These are phyloP conservation scores for Stephanodiscus minutulus DNA, from an alignment of 108 stramenopile species.

Conservation along the genomic window DNA sequence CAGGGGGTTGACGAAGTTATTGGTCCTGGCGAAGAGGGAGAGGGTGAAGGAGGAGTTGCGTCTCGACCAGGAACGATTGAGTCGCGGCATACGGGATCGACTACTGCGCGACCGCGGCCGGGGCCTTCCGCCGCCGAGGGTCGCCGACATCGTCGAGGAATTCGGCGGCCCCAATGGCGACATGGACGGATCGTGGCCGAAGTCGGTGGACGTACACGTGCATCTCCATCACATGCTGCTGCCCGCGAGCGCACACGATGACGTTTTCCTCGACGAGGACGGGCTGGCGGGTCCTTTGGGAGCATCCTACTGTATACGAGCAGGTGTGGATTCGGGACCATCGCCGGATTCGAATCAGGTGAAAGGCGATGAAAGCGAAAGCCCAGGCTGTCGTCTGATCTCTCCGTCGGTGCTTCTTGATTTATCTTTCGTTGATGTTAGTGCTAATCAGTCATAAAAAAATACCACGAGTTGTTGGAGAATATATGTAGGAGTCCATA, in stretches of 20 bases:
- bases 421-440: too few species aligned
- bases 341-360: slow-evolving; percentile 1
- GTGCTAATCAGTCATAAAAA: too few species aligned
- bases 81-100: slow-evolving; percentile 14
- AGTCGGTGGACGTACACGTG: slow-evolving; percentile 36
- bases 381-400: slow-evolving; percentile 1
- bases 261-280: slow-evolving; percentile 22
- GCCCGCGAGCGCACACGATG: not conserved
- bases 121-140: not conserved
- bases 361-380: not conserved
- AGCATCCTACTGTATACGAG: slow-evolving; percentile 4
- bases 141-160: slow-evolving; percentile 31
- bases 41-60: slow-evolving; percentile 39
- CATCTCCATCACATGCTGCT: slow-evolving; percentile 37
- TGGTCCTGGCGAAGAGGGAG: slow-evolving; percentile 73
- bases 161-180: slow-evolving; percentile 16
- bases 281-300: slow-evolving; percentile 29
- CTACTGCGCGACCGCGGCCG: slow-evolving; percentile 11
- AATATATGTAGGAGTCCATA: too few species aligned
- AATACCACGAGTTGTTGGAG: too few species aligned
- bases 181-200: slow-evolving; percentile 29
- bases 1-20: slow-evolving; percentile 60
- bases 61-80: slow-evolving; percentile 30
- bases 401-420: not conserved
- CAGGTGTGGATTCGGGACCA: slow-evolving; percentile 1